A percentile compares a stretch with the other conserved stretches of the same genome.
phyloP scores from a whole-genome alignment of 345 rosid species.

The Lagerstroemia speciosa region DNA sequence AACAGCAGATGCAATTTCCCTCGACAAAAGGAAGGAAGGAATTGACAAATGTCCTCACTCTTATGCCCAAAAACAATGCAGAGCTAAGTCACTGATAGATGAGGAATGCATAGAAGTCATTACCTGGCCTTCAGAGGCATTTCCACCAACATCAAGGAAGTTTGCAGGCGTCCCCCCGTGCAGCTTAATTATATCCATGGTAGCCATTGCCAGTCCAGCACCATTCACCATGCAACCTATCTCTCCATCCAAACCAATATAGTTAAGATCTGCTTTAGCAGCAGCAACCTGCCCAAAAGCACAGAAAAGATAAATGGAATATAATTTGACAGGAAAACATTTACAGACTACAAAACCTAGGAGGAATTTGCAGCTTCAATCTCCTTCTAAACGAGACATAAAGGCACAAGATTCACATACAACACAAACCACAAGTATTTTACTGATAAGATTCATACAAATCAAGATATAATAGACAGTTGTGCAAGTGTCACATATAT shows the following conservation, averaged over 20 bases:
- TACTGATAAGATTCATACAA: background rate
- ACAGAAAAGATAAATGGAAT: constrained; percentile 4
- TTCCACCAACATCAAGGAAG: constrained; percentile 96
- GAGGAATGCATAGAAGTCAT: background rate
- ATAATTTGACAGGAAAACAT: background rate
- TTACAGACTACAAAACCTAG: background rate
- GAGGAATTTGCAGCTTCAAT: background rate
- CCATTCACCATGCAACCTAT: constrained; percentile 99
- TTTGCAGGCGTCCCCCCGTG: constrained; percentile 99
- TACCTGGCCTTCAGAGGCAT: constrained; percentile 97
- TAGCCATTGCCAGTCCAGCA: constrained; percentile 99
- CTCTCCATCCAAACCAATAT: constrained; percentile 97
- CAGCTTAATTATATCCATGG: constrained; percentile 96
- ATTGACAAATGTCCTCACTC: background rate
- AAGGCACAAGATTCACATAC: background rate
- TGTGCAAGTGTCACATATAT: background rate
- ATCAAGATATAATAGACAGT: background rate
- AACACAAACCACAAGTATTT: background rate
- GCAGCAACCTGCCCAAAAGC: constrained; percentile 65
- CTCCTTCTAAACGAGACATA: background rate
- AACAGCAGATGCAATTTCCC: background rate
- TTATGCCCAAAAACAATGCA: background rate
- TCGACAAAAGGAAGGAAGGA: background rate
- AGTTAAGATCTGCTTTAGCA: constrained; percentile 92
- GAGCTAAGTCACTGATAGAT: background rate